Evolutionary conservation across 257 asterid genomes (phyloP).

Genomic region (Paulownia fortunei): DNA sequence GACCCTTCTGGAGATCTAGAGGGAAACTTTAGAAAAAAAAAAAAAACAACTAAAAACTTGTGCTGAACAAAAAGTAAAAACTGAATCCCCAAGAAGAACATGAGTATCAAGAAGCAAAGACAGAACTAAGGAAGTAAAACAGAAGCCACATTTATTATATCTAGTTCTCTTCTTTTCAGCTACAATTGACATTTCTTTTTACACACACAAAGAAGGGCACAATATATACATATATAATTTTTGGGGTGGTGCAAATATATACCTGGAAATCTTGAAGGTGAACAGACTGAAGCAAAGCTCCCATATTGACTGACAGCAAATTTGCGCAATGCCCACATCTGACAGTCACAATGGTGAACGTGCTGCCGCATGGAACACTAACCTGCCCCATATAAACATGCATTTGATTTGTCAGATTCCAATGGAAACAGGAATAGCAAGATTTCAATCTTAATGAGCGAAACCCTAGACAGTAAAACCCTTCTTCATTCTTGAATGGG

Average conservation of each 20-base stretch:
- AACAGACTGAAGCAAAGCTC: conserved; percentile 68
- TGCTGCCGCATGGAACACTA: conserved; percentile 83
- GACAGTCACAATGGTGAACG: conserved; percentile 77
- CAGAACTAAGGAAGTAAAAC: too few relatives aligned
- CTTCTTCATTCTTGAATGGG: background rate
- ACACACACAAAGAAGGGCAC: too few relatives aligned
- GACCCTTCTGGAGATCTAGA: background rate
- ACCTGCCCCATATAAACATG: conserved; percentile 53
- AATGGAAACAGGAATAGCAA: background rate
- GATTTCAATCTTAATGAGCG: background rate
- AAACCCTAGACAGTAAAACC: conserved; percentile 35
- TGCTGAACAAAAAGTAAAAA: too few relatives aligned
- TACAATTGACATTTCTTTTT: too few relatives aligned
- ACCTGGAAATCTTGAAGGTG: conserved; percentile 89
- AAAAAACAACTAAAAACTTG: background rate
- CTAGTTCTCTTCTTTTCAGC: too few relatives aligned
- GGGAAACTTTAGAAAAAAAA: background rate
- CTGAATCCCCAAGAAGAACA: background rate
- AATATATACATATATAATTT: too few relatives aligned
- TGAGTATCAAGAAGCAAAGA: too few relatives aligned
- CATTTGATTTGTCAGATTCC: background rate
- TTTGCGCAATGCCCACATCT: conserved; percentile 94
- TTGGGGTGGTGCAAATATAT: conserved; percentile 12
- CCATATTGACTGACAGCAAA: conserved; percentile 82
- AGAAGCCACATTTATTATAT: too few relatives aligned